Evolutionary conservation across 176 grass and related monocot species (phyloP), one percentile per base, ranked within the genome.

Genomic region (Ensete glaucum): DNA sequence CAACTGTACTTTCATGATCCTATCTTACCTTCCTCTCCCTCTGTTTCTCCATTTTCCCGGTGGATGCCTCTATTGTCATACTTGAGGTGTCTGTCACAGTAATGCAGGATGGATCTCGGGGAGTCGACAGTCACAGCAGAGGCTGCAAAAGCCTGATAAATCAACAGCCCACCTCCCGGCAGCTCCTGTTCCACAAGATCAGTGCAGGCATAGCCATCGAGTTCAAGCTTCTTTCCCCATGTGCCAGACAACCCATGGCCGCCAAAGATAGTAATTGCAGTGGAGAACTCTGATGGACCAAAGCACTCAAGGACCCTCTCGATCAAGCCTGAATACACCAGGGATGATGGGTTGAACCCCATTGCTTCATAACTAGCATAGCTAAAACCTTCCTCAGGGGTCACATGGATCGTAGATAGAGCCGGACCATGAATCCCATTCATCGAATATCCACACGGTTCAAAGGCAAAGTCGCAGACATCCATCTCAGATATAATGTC

Each of bases 371-470:
- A 87, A 43, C 85, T 87, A 15, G 81, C 81, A 81, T 87, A 87
- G 74, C 85, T 84, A 57, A 87, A 87, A 23, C 85, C 81, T 1
- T 84, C 81, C 78, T 87, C 85, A 0, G 85, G 85, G 13, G 85
- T 87, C 67, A 87, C 85, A 74, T 87, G 85, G 52, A 87, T 87
- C 8, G 85, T 87, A 0, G 85, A 87, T 53, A 87, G 80, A 49
- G 81, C 78, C 29, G 53, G 8, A 24, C 69, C 85, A 74, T 77
- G 64, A 71, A 87, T 69, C 50, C 81, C 85, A 51, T 84, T 87
- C 85, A 87, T 87, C 52, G 85, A 87, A 60, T 87, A 87, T 24
- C 85, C 85, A 19, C 85, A 87, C 5, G 85, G 81, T 64, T 87
- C 85, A 0, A 87, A 87, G 2, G 80, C 85, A 0, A 87, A 87